Evolutionary conservation across 139 green algal species (phyloP).

Genomic region (Microglena sp.): DNA sequence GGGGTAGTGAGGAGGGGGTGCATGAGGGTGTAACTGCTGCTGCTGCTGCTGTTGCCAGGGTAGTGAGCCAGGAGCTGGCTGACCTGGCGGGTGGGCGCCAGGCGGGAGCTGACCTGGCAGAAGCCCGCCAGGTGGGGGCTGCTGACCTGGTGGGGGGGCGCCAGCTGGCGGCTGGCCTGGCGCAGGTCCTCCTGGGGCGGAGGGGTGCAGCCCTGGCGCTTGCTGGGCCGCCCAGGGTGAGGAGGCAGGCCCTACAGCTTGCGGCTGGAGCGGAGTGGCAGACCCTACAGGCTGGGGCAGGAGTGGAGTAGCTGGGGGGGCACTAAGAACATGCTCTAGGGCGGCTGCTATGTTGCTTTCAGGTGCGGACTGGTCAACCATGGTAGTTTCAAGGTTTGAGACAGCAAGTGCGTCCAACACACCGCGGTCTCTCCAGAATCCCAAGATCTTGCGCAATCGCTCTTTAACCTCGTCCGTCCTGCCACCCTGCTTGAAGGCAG

Average conservation of each 20-base stretch:
- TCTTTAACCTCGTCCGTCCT: slow-evolving; percentile 3
- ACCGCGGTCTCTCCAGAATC: slow-evolving; percentile 23
- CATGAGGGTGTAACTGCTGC: slow-evolving; percentile 1
- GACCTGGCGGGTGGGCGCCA: background rate
- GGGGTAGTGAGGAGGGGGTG: no score
- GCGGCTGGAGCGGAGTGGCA: background rate
- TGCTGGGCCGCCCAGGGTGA: background rate
- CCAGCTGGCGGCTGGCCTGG: background rate
- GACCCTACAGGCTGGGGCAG: background rate
- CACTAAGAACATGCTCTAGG: background rate
- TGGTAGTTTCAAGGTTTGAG: background rate
- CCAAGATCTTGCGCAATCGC: slow-evolving; percentile 29
- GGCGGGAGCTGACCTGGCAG: background rate
- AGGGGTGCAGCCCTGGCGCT: background rate
- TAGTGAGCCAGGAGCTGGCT: background rate
- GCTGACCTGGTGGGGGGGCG: background rate
- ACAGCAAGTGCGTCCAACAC: slow-evolving; percentile 5
- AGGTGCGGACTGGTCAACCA: background rate
- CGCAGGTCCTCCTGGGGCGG: background rate
- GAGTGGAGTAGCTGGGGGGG: background rate
- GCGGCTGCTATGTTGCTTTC: no score
- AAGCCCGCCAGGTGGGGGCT: background rate
- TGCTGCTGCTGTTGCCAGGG: slow-evolving; percentile 14
- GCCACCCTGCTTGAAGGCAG: slow-evolving; percentile 5
- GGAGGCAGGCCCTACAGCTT: background rate